A percentile compares a stretch with the other conserved stretches of the same genome.
Evolutionary conservation across 2,329 filamentous ascomycete genomes (phyloP).

Genomic region (Hypoxylon sp.): DNA sequence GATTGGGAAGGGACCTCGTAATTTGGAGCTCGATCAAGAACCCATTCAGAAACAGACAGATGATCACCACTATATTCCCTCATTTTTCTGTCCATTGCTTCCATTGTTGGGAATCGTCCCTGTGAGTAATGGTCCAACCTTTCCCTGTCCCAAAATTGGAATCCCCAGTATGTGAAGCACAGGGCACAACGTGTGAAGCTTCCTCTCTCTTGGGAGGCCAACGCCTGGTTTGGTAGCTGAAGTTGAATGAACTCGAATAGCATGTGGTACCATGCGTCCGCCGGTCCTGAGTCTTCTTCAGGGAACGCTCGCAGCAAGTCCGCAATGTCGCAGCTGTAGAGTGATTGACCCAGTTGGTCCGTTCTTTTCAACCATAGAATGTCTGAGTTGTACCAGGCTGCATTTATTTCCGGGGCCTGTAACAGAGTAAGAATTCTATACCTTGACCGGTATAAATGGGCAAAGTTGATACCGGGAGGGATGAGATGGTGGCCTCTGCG

Average conservation of each 20-base stretch:
- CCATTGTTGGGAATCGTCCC: background rate
- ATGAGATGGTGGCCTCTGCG: background rate
- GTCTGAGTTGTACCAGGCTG: background rate
- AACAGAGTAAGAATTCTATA: background rate
- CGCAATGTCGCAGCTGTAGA: background rate
- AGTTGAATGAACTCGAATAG: background rate
- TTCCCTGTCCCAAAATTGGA: slow-evolving; percentile 1
- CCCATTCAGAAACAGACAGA: background rate
- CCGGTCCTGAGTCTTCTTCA: background rate
- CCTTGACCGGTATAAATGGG: background rate
- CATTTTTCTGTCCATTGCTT: background rate
- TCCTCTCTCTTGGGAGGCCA: background rate
- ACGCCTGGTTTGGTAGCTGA: background rate
- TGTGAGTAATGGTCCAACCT: background rate
- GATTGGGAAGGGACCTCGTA: background rate
- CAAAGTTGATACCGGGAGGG: background rate
- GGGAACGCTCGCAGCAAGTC: background rate
- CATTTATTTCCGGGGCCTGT: background rate
- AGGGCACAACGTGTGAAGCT: background rate
- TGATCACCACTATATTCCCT: background rate
- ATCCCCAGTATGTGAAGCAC: background rate
- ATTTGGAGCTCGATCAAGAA: background rate
- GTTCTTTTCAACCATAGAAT: background rate
- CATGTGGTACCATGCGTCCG: background rate
- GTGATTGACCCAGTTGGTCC: background rate